These are phyloP conservation scores for Chlamydomonas schloesseri DNA, from an alignment of 139 green algal species.

Conservation along the genomic window DNA sequence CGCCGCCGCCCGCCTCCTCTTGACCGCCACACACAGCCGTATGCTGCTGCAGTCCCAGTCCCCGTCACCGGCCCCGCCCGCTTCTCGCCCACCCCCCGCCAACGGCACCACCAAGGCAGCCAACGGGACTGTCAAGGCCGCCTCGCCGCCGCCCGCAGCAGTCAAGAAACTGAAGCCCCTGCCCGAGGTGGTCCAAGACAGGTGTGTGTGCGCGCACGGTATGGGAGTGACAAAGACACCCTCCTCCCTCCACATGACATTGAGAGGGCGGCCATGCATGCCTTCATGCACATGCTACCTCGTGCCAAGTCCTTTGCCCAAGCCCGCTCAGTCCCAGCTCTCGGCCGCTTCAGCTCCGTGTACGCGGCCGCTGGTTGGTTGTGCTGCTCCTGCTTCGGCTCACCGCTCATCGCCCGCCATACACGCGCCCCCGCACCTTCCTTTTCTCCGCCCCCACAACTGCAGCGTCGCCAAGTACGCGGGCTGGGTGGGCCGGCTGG, in stretches of 20 bases:
- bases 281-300: no score
- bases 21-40: background rate
- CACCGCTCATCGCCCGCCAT: no score
- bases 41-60: background rate
- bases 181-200: background rate
- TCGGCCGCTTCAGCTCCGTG: no score
- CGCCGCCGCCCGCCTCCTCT: background rate
- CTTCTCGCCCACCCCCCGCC: background rate
- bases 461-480: constrained; percentile 28
- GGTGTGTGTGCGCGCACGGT: background rate
- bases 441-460: no score
- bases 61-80: background rate
- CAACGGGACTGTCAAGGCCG: background rate
- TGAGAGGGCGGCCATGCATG: no score
- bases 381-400: no score
- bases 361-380: no score
- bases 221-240: no score
- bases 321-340: no score
- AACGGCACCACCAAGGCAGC: background rate
- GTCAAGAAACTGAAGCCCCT: background rate
- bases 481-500: constrained; percentile 34
- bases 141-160: background rate
- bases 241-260: no score
- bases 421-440: no score
- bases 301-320: no score